Base-by-base conservation (phyloP, 1,284 basidiomycete species). In the Apiotrichum sp. region DNA sequence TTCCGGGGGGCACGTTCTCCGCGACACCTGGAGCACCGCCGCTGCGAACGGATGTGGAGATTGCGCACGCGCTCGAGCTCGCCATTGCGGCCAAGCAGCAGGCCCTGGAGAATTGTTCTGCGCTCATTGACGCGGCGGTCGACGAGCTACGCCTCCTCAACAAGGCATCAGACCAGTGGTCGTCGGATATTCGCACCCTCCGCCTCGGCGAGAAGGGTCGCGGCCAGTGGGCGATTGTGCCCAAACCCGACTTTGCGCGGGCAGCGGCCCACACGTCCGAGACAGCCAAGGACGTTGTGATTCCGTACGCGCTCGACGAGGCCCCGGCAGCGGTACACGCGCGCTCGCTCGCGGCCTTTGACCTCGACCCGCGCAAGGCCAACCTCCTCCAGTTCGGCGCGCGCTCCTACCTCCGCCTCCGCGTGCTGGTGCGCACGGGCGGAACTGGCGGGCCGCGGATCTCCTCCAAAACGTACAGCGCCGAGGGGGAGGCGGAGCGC, bases 281-380 rank as follows among this genome's bases (percentile, higher is more conserved):
- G 46, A 47, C 22, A 3, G 72, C 74, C 1, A 72, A 66, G 49
- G 75, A 77, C 57, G 56, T 76, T 7, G 68, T 75, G 46, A 70
- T 77, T 11, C 74, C 74, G 6, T 77, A 74, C 53, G 73, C 75
- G 9, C 59, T 73, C 5, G 74, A 77, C 56, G 75, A 77, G 59
- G 67, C 70, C 9, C 60, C 65, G 1, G 29, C 59, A 6, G 34
- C 38, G 0, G 56, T 66, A 1, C 57, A 70, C 33, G 53, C 69
- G n/a, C 59, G 68, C 38, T 65, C 65, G 32, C 62, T 75, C 3
- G 73, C 71, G 1, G 71, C 70, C 0, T 75, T 75, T 45, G 71
- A 73, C 50, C 62, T 72, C 22, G 71, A 73, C 58, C 71, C 71
- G 4, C 59, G 58, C 8, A 67, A 67, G 53, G 55, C 63, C 14